phyloP scores from a whole-genome alignment of 106 monocot genomes.

The Apostasia shenzhenica region DNA sequence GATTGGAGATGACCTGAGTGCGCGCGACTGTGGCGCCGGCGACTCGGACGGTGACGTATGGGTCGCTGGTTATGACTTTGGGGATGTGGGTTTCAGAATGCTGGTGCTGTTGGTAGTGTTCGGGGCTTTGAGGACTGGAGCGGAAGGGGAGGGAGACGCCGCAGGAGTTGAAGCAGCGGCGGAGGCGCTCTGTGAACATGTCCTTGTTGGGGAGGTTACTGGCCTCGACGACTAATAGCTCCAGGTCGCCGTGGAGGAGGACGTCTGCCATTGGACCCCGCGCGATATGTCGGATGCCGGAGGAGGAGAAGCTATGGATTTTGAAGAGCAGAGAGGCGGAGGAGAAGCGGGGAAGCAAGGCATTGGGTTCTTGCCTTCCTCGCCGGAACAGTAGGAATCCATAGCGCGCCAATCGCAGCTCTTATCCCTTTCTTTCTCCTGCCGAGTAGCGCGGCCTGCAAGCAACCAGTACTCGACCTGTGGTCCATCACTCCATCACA shows the following conservation, averaged over 20 bases:
- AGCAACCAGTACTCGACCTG: too few relatives aligned
- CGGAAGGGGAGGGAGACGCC: slow-evolving; percentile 1
- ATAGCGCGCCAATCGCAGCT: too few relatives aligned
- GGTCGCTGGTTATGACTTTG: slow-evolving; percentile 54
- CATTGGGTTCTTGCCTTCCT: too few relatives aligned
- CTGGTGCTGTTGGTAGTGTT: neutral
- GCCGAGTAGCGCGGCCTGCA: too few relatives aligned
- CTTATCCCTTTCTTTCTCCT: too few relatives aligned
- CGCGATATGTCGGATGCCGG: too few relatives aligned
- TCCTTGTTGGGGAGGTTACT: slow-evolving; percentile 70
- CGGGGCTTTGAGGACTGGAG: neutral
- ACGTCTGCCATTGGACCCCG: neutral
- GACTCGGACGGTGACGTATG: slow-evolving; percentile 44
- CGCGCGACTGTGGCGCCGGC: slow-evolving; percentile 55
- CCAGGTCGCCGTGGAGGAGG: slow-evolving; percentile 63
- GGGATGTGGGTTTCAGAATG: slow-evolving; percentile 1
- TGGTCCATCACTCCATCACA: too few relatives aligned
- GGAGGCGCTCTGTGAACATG: slow-evolving; percentile 41
- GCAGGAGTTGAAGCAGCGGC: slow-evolving; percentile 43
- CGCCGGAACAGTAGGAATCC: too few relatives aligned
- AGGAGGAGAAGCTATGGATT: too few relatives aligned
- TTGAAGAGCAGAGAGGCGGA: too few relatives aligned
- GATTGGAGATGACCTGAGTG: slow-evolving; percentile 45
- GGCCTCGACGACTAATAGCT: slow-evolving; percentile 39
- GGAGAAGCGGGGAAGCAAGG: too few relatives aligned